phyloP scores from a whole-genome alignment of 441 rosid genomes.

The Populus hybrid region DNA sequence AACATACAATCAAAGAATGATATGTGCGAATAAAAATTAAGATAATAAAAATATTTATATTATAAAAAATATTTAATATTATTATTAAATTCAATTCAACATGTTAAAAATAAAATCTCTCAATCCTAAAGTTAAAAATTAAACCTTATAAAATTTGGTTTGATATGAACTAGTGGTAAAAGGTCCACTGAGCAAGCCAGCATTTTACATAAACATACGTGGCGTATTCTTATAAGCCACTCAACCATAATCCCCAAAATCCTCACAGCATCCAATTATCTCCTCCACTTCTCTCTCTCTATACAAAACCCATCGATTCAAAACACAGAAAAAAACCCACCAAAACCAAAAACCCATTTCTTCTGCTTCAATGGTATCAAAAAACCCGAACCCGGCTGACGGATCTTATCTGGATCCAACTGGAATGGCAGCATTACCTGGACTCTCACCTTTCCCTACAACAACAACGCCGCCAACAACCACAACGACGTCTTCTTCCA shows the following conservation, averaged over 20 bases:
- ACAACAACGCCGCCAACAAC: constrained; percentile 33
- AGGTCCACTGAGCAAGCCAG: too few relatives aligned
- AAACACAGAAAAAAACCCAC: constrained; percentile 6
- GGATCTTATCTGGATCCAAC: constrained; percentile 70
- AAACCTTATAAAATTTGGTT: too few relatives aligned
- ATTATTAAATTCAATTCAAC: too few relatives aligned
- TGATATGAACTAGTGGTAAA: too few relatives aligned
- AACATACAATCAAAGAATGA: too few relatives aligned
- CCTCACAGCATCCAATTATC: neutral
- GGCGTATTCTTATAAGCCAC: constrained; percentile 18
- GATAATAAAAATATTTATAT: too few relatives aligned
- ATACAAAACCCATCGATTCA: neutral
- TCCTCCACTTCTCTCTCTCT: neutral
- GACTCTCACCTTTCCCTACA: constrained; percentile 51
- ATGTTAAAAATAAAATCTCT: too few relatives aligned
- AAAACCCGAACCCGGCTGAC: constrained; percentile 58
- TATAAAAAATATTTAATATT: too few relatives aligned
- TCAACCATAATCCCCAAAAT: neutral
- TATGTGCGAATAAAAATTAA: too few relatives aligned
- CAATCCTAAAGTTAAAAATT: too few relatives aligned
- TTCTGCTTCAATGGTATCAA: constrained; percentile 46
- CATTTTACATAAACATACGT: neutral
- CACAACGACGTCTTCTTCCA: constrained; percentile 24
- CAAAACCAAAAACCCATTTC: neutral
- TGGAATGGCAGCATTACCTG: constrained; percentile 68